These are phyloP conservation scores for Nicotiana otophora DNA, from an alignment of 257 asterid genomes.

Conservation along the genomic window DNA sequence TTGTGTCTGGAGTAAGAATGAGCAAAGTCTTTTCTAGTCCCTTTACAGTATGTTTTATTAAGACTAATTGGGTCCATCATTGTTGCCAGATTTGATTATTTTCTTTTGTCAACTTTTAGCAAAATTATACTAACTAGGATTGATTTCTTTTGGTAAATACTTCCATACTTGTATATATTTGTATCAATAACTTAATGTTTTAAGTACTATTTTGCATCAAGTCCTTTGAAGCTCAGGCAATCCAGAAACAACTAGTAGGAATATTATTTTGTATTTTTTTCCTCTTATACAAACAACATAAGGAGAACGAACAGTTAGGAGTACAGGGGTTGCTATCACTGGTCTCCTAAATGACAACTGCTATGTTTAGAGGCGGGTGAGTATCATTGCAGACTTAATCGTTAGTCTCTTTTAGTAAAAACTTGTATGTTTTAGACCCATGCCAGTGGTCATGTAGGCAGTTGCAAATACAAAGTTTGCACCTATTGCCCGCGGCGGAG, in stretches of 20 bases:
- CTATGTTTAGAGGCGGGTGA: background rate
- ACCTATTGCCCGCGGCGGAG: background rate
- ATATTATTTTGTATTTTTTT: background rate
- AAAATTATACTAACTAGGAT: background rate
- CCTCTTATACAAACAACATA: background rate
- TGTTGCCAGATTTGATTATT: background rate
- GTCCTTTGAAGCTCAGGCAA: background rate
- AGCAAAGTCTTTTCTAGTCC: background rate
- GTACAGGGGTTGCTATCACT: background rate
- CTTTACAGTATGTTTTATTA: background rate
- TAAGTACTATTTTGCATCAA: background rate
- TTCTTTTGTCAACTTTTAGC: conserved; percentile 3
- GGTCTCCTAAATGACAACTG: background rate
- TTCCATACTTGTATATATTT: background rate
- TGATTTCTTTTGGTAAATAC: background rate
- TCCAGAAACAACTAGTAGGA: background rate
- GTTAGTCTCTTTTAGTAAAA: background rate
- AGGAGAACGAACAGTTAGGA: background rate
- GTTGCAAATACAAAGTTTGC: background rate
- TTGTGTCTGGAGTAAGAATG: background rate
- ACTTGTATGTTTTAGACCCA: background rate
- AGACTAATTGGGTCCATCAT: background rate
- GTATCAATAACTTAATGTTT: background rate
- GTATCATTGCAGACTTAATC: background rate
- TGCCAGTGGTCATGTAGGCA: background rate